A percentile compares a stretch with the other conserved stretches of the same genome.
Conservation (phyloP, 495 filamentous ascomycete species). For the Entonaema liquescens region DNA sequence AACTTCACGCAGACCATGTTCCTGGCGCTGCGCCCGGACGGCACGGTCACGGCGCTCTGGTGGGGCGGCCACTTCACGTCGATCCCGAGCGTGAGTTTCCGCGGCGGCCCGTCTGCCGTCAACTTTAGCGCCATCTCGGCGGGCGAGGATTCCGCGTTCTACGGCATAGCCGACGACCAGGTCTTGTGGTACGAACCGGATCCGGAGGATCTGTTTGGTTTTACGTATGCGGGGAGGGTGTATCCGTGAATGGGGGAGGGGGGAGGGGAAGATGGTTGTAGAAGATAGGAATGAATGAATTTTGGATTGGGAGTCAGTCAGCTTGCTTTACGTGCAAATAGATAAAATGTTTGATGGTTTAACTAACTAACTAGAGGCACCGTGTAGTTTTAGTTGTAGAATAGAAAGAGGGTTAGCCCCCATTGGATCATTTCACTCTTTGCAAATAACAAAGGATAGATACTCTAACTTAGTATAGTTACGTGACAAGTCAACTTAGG, state of each 20-base stretch:
- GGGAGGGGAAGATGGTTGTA: too few relatives aligned
- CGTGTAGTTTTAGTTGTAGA: too few relatives aligned
- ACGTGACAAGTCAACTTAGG: too few relatives aligned
- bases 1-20: conserved; percentile 17
- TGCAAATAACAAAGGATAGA: too few relatives aligned
- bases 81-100: conserved; percentile 28
- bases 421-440: too few relatives aligned
- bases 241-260: conserved; percentile 25
- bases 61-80: neutral
- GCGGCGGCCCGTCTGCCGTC: conserved; percentile 16
- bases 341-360: too few relatives aligned
- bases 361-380: too few relatives aligned
- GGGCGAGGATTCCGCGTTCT: conserved; percentile 28
- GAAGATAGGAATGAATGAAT: too few relatives aligned
- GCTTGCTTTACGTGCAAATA: too few relatives aligned
- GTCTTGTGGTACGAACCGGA: conserved; percentile 22
- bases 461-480: too few relatives aligned
- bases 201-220: conserved; percentile 2
- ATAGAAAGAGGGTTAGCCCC: too few relatives aligned
- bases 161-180: conserved; percentile 27
- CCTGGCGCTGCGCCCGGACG: conserved; percentile 25
- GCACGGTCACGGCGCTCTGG: conserved; percentile 27
- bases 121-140: conserved; percentile 33
- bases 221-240: conserved; percentile 14
- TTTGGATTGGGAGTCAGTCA: too few relatives aligned